phyloP scores from a whole-genome alignment of 2,329 filamentous ascomycete species.

The Penicillium sp. region DNA sequence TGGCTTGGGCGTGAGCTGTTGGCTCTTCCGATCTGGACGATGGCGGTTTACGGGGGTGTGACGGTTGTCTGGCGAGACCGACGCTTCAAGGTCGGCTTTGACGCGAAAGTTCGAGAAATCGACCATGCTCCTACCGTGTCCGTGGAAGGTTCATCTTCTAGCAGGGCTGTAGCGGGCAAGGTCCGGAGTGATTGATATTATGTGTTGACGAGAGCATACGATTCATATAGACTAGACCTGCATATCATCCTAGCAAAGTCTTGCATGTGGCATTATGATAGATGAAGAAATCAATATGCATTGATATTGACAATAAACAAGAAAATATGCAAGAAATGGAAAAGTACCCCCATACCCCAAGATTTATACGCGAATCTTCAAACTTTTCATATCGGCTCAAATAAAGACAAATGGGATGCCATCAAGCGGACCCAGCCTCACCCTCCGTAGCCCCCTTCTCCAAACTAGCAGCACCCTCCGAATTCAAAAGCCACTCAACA shows the following conservation, averaged over 20 bases:
- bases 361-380: constrained; percentile 8
- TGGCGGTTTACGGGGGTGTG: constrained; percentile 82
- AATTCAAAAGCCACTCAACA: constrained; percentile 42
- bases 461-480: constrained; percentile 36
- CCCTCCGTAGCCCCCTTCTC: constrained; percentile 32
- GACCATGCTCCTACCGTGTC: constrained; percentile 14
- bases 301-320: constrained; percentile 12
- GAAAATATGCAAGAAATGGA: constrained; percentile 4
- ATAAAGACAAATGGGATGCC: constrained; percentile 3
- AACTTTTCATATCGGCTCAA: constrained; percentile 15
- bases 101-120: constrained; percentile 73
- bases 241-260: neutral
- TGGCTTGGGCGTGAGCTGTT: constrained; percentile 82
- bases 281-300: neutral
- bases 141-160: constrained; percentile 26
- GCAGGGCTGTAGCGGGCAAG: constrained; percentile 13
- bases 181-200: constrained; percentile 23
- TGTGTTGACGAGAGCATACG: constrained; percentile 3
- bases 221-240: constrained; percentile 12
- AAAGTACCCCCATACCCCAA: constrained; percentile 15
- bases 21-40: constrained; percentile 83
- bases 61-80: constrained; percentile 85
- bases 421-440: constrained; percentile 18
- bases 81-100: constrained; percentile 73
- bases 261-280: neutral